Evolutionary conservation across 805 yeast genomes (phyloP).

Genomic region (Yarrowia divulgata): DNA sequence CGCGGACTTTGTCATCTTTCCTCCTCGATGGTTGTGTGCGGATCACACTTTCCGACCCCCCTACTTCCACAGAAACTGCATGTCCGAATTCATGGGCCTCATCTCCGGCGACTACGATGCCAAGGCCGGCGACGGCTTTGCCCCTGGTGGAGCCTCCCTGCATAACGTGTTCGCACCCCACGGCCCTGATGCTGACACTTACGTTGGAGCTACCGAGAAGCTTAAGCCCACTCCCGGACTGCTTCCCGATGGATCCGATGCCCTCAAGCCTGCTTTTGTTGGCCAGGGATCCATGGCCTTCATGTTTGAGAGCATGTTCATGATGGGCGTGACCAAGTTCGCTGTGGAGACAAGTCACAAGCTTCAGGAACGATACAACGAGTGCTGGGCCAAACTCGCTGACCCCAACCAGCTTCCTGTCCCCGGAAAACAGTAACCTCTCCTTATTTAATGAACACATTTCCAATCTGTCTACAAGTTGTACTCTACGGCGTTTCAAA

Average conservation of each 20-base stretch:
- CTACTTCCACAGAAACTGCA: conserved; percentile 47
- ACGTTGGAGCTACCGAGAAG: conserved; percentile 44
- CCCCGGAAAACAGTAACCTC: background rate
- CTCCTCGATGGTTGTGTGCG: conserved; percentile 49
- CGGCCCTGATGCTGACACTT: conserved; percentile 47
- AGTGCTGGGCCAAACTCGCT: conserved; percentile 35
- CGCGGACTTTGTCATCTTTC: conserved; percentile 48
- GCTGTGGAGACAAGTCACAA: conserved; percentile 43
- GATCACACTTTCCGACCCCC: conserved; percentile 49
- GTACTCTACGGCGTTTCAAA: background rate
- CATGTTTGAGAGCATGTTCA: conserved; percentile 47
- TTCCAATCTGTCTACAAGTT: background rate
- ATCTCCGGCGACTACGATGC: conserved; percentile 45
- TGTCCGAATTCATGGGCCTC: conserved; percentile 47
- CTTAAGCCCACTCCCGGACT: conserved; percentile 36
- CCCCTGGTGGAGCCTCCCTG: conserved; percentile 49
- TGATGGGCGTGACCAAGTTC: conserved; percentile 46
- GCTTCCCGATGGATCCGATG: conserved; percentile 35
- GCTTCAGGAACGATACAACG: conserved; percentile 43
- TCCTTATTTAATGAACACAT: background rate
- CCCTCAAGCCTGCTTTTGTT: conserved; percentile 44
- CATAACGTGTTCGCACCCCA: conserved; percentile 48
- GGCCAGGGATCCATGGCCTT: conserved; percentile 48
- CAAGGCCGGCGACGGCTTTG: conserved; percentile 46
- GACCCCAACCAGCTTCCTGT: conserved; percentile 20